phyloP scores from a whole-genome alignment of 352 stramenopile species.

The Phytophthora brassicae region DNA sequence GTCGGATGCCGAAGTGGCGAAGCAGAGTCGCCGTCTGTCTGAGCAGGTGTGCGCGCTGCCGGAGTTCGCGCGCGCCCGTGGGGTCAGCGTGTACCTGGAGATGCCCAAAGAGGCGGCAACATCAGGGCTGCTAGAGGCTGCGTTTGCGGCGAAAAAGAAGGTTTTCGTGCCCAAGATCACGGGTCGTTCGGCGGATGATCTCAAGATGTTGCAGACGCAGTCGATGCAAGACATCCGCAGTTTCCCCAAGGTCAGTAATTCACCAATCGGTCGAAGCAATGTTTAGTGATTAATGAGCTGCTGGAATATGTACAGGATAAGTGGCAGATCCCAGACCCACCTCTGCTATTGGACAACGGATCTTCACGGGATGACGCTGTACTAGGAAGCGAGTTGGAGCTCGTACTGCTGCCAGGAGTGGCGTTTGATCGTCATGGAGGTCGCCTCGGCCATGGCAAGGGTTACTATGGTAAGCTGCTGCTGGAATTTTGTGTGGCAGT shows the following conservation, averaged over 20 bases:
- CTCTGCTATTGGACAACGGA: conserved; percentile 31
- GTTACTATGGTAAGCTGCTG: conserved; percentile 73
- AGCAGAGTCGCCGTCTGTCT: conserved; percentile 54
- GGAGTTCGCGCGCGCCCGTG: conserved; percentile 44
- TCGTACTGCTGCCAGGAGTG: conserved; percentile 83
- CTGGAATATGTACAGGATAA: conserved; percentile 60
- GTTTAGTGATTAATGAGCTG: conserved; percentile 19
- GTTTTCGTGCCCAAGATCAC: conserved; percentile 91
- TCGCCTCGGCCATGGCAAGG: conserved; percentile 85
- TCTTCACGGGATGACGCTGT: conserved; percentile 45
- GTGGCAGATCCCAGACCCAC: conserved; percentile 86
- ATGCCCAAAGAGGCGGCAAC: conserved; percentile 85
- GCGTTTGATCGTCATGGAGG: conserved; percentile 80
- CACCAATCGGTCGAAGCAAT: neutral
- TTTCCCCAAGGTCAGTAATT: conserved; percentile 72
- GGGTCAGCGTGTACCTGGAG: conserved; percentile 81
- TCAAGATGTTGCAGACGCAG: conserved; percentile 73
- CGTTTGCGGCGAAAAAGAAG: conserved; percentile 67
- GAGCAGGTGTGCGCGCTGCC: conserved; percentile 49
- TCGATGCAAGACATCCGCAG: conserved; percentile 67
- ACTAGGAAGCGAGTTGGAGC: conserved; percentile 53
- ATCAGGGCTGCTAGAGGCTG: conserved; percentile 40
- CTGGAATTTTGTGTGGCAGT: neutral
- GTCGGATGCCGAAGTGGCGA: conserved; percentile 42
- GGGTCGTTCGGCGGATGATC: conserved; percentile 57